Evolutionary conservation across 2,329 filamentous ascomycete species (phyloP).

Genomic region (Lomentospora prolificans): DNA sequence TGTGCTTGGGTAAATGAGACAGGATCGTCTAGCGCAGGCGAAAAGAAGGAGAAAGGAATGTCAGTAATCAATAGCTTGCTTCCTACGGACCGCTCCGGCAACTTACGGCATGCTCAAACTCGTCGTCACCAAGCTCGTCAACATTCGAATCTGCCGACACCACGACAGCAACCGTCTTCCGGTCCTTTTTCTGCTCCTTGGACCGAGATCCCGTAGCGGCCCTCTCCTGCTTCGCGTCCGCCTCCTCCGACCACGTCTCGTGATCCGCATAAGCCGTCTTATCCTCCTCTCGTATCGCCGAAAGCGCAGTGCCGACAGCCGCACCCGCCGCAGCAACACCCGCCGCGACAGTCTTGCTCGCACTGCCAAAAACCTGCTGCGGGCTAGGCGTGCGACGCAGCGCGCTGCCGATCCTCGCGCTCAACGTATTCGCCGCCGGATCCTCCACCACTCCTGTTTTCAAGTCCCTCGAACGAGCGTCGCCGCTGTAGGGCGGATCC

Average conservation of each 20-base stretch:
- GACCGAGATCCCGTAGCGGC: not conserved
- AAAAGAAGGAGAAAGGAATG: conserved; percentile 12
- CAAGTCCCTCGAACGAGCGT: not conserved
- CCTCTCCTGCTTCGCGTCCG: conserved; percentile 53
- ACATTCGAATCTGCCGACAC: conserved; percentile 66
- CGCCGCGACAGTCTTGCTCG: conserved; percentile 70
- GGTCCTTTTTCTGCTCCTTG: conserved; percentile 16
- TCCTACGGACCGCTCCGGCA: not conserved
- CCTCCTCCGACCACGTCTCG: conserved; percentile 87
- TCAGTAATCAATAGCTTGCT: not conserved
- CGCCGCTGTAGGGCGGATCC: not conserved
- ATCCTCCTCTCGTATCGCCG: conserved; percentile 76
- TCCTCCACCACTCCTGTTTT: conserved; percentile 14
- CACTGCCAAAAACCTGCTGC: conserved; percentile 77
- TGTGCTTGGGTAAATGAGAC: conserved; percentile 73
- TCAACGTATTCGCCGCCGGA: conserved; percentile 35
- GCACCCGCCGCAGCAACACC: conserved; percentile 76
- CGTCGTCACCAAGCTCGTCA: conserved; percentile 48
- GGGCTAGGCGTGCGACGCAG: conserved; percentile 76
- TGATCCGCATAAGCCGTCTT: conserved; percentile 73
- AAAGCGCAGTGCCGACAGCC: conserved; percentile 71
- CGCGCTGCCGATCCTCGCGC: conserved; percentile 70
- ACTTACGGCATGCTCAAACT: conserved; percentile 72
- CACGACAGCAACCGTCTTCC: conserved; percentile 78
- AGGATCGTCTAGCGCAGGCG: conserved; percentile 58